Base-by-base conservation (phyloP, 495 filamentous ascomycete species). In the Aspergillus wentii region DNA sequence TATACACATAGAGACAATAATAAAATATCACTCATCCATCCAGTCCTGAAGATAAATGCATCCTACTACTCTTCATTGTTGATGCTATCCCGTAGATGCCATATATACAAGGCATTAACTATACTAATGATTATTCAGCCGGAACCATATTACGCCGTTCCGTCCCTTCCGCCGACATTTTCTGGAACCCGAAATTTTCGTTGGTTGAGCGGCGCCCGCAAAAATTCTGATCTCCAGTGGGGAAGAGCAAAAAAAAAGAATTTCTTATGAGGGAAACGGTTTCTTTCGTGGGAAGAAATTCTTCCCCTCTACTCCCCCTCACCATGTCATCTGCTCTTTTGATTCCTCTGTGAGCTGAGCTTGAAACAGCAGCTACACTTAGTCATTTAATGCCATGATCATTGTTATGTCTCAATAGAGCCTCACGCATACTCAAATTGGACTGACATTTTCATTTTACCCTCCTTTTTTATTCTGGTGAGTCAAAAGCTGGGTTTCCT, bases 151-250 rank as follows among this genome's bases (percentile, higher is more conserved):
- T n/a, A n/a, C n/a, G n/a, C n/a, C n/a, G n/a, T n/a, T n/a, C n/a
- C n/a, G n/a, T n/a, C n/a, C n/a, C n/a, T n/a, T 38, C 16, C 30
- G 27, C 35, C 26, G 26, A 26, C 16, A 28, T 30, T 37, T 33
- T 31, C 25, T 33, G 30, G 32, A 21, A 30, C 20, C 26, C 17
- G 26, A 27, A 25, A 35, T 43, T 33, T 32, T 27, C 22, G n/a
- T 41, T 49, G 41, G 46, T 46, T 46, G 44, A 46, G 42, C 40
- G 43, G 37, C 44, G 26, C 44, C 38, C 44, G 39, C 44, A 41
- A 36, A 35, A 40, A 36, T 44, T 42, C 37, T n/a, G n/a, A n/a
- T n/a, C n/a, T n/a, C n/a, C 22, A 40, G 36, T 39, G 30, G 44
- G 44, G 39, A 40, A 45, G 15, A 38, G 43, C 27, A 43, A 23